Conservation (phyloP, 495 filamentous ascomycete genomes). For the Penicillium longicatenatum region DNA sequence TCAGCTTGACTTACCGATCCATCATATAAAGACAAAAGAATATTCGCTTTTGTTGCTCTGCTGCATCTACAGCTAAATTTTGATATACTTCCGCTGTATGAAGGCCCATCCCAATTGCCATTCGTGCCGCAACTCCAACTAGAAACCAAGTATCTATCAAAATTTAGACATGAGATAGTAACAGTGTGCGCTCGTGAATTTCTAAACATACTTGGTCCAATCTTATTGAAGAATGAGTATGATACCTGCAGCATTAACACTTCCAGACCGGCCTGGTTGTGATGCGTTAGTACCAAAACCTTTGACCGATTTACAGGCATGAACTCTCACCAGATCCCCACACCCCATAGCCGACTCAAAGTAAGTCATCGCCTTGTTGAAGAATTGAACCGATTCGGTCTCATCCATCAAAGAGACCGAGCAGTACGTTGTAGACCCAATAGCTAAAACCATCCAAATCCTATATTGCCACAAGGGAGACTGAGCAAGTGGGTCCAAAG, state of each 20-base stretch:
- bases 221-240: conserved; percentile 44
- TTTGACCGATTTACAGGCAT: background rate
- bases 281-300: background rate
- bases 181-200: background rate
- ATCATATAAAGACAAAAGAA: conserved; percentile 50
- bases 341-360: conserved; percentile 38
- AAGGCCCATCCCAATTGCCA: conserved; percentile 38
- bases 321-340: conserved; percentile 34
- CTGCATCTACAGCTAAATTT: conserved; percentile 24
- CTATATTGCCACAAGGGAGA: conserved; percentile 35
- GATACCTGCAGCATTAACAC: conserved; percentile 45
- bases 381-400: conserved; percentile 36
- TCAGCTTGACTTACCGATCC: conserved; percentile 34
- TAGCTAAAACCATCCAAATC: conserved; percentile 46
- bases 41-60: conserved; percentile 38
- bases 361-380: conserved; percentile 40
- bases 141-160: conserved; percentile 38
- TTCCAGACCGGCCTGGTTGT: conserved; percentile 34
- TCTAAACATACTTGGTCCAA: conserved; percentile 39
- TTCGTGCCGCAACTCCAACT: conserved; percentile 34
- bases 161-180: background rate
- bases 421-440: conserved; percentile 40
- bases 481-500: conserved; percentile 26
- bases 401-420: conserved; percentile 42
- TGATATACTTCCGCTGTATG: conserved; percentile 29